phyloP scores from a whole-genome alignment of 257 asterid species.

The Solanum habrochaites region DNA sequence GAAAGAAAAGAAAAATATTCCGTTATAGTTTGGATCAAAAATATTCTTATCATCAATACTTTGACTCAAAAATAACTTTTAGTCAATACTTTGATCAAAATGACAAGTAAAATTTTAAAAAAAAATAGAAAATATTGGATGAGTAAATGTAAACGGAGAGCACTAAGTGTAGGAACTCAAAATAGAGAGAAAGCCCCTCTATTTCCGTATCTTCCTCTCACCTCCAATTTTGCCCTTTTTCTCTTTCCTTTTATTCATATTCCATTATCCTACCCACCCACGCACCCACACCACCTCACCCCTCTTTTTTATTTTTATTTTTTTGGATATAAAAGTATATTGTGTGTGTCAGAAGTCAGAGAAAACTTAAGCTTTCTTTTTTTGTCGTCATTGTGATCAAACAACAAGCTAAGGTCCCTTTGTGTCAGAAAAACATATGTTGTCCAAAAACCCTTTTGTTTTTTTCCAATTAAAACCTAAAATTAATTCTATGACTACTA shows the following conservation, averaged over 20 bases:
- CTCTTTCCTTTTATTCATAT: slow-evolving; percentile 9
- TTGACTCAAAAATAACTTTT: too few species aligned
- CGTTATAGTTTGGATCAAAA: too few species aligned
- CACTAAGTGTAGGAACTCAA: too few species aligned
- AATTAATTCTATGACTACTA: not conserved
- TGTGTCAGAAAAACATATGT: slow-evolving; percentile 62
- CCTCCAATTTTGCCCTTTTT: slow-evolving; percentile 32
- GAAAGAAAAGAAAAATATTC: too few species aligned
- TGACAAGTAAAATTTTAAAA: too few species aligned
- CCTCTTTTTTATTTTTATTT: not conserved
- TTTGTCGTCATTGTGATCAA: slow-evolving; percentile 34
- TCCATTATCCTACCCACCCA: slow-evolving; percentile 21
- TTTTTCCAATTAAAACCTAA: slow-evolving; percentile 36
- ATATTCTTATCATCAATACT: too few species aligned
- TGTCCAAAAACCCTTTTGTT: not conserved
- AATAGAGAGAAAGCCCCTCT: too few species aligned
- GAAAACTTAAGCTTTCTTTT: slow-evolving; percentile 17
- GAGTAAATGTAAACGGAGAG: too few species aligned
- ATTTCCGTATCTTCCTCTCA: slow-evolving; percentile 22
- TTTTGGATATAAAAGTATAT: slow-evolving; percentile 19
- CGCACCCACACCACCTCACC: not conserved
- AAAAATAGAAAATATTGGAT: too few species aligned
- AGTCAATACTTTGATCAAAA: too few species aligned
- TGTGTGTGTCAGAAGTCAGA: slow-evolving; percentile 32
- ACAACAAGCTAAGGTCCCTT: slow-evolving; percentile 24